Evolutionary conservation across 768 basidiomycete species (phyloP).

Genomic region (Boletus huronensis): DNA sequence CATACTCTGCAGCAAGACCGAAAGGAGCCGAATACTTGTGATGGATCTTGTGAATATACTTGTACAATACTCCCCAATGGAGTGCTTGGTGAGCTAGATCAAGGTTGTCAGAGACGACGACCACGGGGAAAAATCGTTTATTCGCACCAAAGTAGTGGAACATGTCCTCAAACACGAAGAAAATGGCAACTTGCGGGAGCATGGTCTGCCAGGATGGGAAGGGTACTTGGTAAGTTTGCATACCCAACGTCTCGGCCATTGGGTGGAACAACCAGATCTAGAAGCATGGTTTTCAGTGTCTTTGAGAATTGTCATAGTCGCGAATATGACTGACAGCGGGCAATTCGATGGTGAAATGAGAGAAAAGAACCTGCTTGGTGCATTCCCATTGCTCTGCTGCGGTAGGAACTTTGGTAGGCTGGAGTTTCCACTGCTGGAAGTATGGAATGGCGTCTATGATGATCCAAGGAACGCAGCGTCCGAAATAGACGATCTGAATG

Average conservation of each 20-base stretch:
- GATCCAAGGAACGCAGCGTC: slow-evolving; percentile 91
- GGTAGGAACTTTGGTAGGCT: slow-evolving; percentile 81
- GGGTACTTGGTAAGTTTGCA: slow-evolving; percentile 91
- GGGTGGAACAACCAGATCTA: slow-evolving; percentile 93
- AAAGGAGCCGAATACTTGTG: slow-evolving; percentile 98
- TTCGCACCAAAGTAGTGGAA: slow-evolving; percentile 83
- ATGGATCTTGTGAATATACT: slow-evolving; percentile 94
- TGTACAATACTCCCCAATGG: slow-evolving; percentile 82
- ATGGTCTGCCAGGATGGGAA: slow-evolving; percentile 74
- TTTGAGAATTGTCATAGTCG: background rate
- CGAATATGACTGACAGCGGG: slow-evolving; percentile 59
- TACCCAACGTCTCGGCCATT: slow-evolving; percentile 80
- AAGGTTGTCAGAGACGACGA: background rate
- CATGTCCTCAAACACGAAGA: slow-evolving; percentile 95
- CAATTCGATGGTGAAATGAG: slow-evolving; percentile 93
- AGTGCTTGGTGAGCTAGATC: slow-evolving; percentile 79
- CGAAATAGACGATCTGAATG: slow-evolving; percentile 86
- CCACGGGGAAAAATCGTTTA: background rate
- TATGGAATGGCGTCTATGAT: slow-evolving; percentile 93
- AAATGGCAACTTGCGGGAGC: slow-evolving; percentile 73
- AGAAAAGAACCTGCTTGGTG: slow-evolving; percentile 89
- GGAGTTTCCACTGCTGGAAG: slow-evolving; percentile 92
- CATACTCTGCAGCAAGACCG: slow-evolving; percentile 96
- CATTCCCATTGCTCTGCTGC: slow-evolving; percentile 89
- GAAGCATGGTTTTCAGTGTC: background rate